Evolutionary conservation across 2,329 filamentous ascomycete species (phyloP).

Genomic region (Sarocladium oryzae): DNA sequence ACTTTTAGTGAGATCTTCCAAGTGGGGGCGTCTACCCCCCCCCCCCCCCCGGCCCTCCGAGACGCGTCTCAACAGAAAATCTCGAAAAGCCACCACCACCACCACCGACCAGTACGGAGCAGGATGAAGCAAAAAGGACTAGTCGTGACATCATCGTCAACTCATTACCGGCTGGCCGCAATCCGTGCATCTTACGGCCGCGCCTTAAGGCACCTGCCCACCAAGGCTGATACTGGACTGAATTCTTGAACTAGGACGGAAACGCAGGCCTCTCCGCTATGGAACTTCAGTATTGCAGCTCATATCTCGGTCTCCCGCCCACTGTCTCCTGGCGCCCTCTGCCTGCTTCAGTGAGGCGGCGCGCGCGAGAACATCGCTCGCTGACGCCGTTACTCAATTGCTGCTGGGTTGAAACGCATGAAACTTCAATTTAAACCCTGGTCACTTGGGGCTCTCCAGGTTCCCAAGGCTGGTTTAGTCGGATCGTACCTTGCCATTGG

Average conservation of each 20-base stretch:
- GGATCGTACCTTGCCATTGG: not conserved
- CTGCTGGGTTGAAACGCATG: constrained; percentile 7
- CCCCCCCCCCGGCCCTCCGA: constrained; percentile 2
- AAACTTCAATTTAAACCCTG: constrained; percentile 7
- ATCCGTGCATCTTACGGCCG: not conserved
- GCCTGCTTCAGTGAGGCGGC: not conserved
- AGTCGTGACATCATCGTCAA: constrained; percentile 1
- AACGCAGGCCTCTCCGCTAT: too few relatives aligned
- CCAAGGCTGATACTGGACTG: too few relatives aligned
- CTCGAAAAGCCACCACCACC: not conserved
- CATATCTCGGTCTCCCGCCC: too few relatives aligned
- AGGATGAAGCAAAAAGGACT: too few relatives aligned
- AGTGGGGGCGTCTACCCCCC: constrained; percentile 3
- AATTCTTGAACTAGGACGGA: not conserved
- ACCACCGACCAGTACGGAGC: too few relatives aligned
- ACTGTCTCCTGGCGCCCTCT: not conserved
- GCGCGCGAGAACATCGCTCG: too few relatives aligned
- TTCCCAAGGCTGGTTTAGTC: not conserved
- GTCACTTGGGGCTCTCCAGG: not conserved
- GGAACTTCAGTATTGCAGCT: too few relatives aligned
- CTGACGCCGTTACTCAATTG: not conserved
- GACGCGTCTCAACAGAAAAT: constrained; percentile 5
- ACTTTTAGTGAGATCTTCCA: constrained; percentile 5
- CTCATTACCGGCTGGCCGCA: not conserved
- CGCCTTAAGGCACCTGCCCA: too few relatives aligned